Evolutionary conservation across 345 rosid genomes (phyloP), one percentile per base, ranked within the genome.

Genomic region (Abelmoschus esculentus): DNA sequence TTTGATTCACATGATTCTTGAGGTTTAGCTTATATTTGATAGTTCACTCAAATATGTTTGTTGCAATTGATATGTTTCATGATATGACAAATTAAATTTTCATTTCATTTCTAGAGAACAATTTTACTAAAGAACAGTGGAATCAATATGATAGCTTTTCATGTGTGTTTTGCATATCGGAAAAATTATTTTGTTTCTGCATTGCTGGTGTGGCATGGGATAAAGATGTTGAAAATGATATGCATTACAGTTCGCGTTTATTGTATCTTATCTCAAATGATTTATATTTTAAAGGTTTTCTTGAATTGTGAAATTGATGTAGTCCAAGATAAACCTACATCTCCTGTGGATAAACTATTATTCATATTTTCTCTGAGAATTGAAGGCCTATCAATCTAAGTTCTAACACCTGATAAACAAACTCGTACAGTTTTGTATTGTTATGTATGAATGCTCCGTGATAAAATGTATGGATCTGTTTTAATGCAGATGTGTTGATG

Each of bases 401-500:
- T 22, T 22, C 55, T 50, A 18, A 50, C 34, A 31, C 49, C 18
- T 49, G 34, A 15, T 60, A 38, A 67, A 4, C n/a, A 40, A 59
- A 59, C 22, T 52, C 50, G 22, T 55, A 67, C 9, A 57, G 54
- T 54, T 26, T 14, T 12, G 15, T 22, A 22, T 12, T n/a, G 22
- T 7, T 10, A 38, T 28, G 55, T 3, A 15, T 14, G 29, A 50
- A 7, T 38, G 64, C 13, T 7, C 28, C 0, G 28, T 32, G 40
- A 44, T 44, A 32, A 26, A 4, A 36, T 57, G 32, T 60, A 10
- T 65, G 65, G 14, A 40, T 80, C 8, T 70, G 31, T 70, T 70
- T 74, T 22, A 54, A 73, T 86, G 80, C 84, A 95, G 99, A 82
- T 90, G 98, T 70, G 89, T 95, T 54, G 98, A 95, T 89, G 97